Base-by-base conservation (phyloP, 2,329 filamentous ascomycete genomes). In the Penicillium polonicum region DNA sequence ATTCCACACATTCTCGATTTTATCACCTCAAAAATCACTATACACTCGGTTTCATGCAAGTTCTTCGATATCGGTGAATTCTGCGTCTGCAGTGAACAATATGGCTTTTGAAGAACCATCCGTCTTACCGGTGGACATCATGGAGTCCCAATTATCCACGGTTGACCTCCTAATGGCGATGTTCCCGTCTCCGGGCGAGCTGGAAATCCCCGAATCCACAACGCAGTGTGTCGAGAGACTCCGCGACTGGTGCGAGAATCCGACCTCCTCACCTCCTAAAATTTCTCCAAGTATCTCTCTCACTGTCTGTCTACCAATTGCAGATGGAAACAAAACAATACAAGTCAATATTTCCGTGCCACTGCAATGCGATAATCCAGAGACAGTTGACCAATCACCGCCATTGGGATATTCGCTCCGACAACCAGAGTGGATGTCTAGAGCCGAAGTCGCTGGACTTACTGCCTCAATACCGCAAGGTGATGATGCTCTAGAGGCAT, bases 121-220 rank as follows among this genome's bases (percentile, higher is more conserved):
- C 1, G n/a, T 67, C 38, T 64, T 82, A 9, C 72, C 79, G 0
- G 65, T 65, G n/a, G 79, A 82, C 8, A 60, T 81, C 2, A 72
- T 82, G 64, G 78, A 80, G 57, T 70, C 77, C 13, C 80, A 82
- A 66, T 67, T 83, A 12, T 77, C 76, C 1, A 79, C 79, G 53
- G 73, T 83, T 35, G 81, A 83, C 50, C 78, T 84, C n/a, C 67
- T 84, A 3, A 68, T 74, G 62, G 80, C 81, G 10, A 84, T 84
- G 82, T 84, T 81, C 58, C 74, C 76, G 0, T 65, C 66, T 0
- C 58, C 65, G 1, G 65, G 64, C 0, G 78, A 82, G 15, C 68
- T 79, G 1, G 80, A 81, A 1, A 65, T 71, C 4, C 68, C 78
- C 2, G 72, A 65, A n/a, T 71, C 78, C 9, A 74, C 69, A 31